Percentiles rank a stretch among this genome's conserved stretches.
phyloP scores from a whole-genome alignment of 2,329 filamentous ascomycete genomes.

The Mycosphaerella arachidis region DNA sequence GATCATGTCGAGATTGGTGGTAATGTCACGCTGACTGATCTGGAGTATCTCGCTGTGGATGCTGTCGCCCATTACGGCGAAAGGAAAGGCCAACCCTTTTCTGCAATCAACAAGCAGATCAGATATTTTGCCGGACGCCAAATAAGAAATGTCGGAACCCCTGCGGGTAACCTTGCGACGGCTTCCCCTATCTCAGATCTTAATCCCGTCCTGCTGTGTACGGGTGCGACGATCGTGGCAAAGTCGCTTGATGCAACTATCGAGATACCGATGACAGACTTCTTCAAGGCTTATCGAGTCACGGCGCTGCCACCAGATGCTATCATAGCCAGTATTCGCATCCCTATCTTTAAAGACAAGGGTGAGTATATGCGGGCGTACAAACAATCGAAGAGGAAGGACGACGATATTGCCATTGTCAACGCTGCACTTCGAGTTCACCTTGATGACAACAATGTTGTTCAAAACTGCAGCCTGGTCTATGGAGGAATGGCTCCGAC shows the following conservation, averaged over 20 bases:
- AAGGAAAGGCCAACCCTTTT: conserved; percentile 70
- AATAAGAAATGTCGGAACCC: conserved; percentile 95
- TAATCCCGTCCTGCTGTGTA: conserved; percentile 88
- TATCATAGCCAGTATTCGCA: conserved; percentile 80
- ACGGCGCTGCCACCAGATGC: conserved; percentile 78
- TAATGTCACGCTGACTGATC: conserved; percentile 85
- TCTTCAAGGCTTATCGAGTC: conserved; percentile 86
- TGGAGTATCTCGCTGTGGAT: conserved; percentile 77
- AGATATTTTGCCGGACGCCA: conserved; percentile 92
- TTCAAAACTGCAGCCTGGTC: conserved; percentile 72
- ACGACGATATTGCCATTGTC: conserved; percentile 97
- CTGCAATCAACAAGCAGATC: conserved; percentile 88
- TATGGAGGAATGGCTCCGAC: conserved; percentile 95
- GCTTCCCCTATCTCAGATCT: conserved; percentile 95
- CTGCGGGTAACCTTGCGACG: conserved; percentile 88
- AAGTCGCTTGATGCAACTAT: conserved; percentile 68
- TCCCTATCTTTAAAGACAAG: conserved; percentile 69
- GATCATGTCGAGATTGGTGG: conserved; percentile 87
- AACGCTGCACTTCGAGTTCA: conserved; percentile 77
- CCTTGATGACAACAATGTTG: conserved; percentile 63
- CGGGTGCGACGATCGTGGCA: conserved; percentile 74
- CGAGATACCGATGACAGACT: conserved; percentile 85
- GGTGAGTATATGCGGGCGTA: conserved; percentile 85
- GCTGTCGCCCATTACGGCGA: conserved; percentile 75
- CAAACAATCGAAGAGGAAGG: conserved; percentile 95